A percentile compares a stretch with the other conserved stretches of the same genome.
phyloP scores from a whole-genome alignment of 176 grass and related monocot genomes.

The Aegilops longissima region DNA sequence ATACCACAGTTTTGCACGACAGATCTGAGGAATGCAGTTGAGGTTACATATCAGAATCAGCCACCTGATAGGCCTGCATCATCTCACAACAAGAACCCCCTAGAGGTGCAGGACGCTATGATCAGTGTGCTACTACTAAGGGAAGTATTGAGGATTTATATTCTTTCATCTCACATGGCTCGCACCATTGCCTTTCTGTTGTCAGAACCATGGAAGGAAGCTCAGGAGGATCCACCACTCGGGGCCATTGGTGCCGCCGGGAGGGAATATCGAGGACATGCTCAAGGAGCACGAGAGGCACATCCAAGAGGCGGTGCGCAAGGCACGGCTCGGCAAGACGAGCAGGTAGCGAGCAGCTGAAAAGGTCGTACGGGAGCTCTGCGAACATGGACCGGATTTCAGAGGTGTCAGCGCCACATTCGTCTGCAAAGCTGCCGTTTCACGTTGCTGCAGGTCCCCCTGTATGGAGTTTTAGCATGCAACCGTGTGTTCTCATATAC shows the following conservation, averaged over 20 bases:
- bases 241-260: constrained; percentile 68
- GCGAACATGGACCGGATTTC: background rate
- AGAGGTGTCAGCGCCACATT: background rate
- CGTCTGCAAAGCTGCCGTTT: constrained; percentile 23
- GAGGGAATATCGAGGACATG: constrained; percentile 86
- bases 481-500: background rate
- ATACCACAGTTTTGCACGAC: constrained; percentile 25
- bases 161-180: constrained; percentile 17
- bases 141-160: background rate
- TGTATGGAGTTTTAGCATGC: background rate
- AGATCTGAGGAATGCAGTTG: constrained; percentile 31
- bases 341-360: constrained; percentile 27
- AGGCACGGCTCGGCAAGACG: constrained; percentile 50
- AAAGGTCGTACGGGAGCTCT: constrained; percentile 7
- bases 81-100: constrained; percentile 52
- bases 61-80: constrained; percentile 30
- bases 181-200: constrained; percentile 6
- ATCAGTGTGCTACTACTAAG: constrained; percentile 28
- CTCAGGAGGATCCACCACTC: constrained; percentile 83
- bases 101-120: constrained; percentile 35
- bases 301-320: constrained; percentile 90
- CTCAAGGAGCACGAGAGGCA: constrained; percentile 84
- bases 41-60: constrained; percentile 41
- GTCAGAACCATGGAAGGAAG: constrained; percentile 55
- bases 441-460: constrained; percentile 1